A percentile compares a stretch with the other conserved stretches of the same genome.
phyloP scores from a whole-genome alignment of 139 green algal species.

The Astrephomene gubernaculifera region DNA sequence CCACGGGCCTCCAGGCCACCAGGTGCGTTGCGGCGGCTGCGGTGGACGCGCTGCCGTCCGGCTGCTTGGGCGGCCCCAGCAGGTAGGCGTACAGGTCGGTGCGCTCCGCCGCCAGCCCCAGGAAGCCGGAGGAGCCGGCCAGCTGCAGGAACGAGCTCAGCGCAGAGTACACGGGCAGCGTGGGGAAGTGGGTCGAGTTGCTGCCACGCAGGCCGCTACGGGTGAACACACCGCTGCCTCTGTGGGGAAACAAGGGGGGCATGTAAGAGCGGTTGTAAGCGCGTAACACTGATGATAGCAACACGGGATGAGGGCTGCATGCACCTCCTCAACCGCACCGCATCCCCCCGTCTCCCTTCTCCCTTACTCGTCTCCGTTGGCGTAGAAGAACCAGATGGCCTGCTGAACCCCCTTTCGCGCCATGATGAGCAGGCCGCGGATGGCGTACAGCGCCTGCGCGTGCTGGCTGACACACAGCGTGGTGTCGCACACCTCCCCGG shows the following conservation, averaged over 20 bases:
- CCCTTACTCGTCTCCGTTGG: constrained; percentile 22
- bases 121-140: constrained; percentile 23
- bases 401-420: constrained; percentile 42
- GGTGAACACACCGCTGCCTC: background rate
- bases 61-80: constrained; percentile 1
- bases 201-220: constrained; percentile 21
- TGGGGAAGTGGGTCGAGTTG: constrained; percentile 24
- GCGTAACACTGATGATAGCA: too few relatives aligned
- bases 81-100: constrained; percentile 33
- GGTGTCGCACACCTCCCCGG: constrained; percentile 35
- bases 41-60: background rate
- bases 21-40: constrained; percentile 33
- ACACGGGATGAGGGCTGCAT: too few relatives aligned
- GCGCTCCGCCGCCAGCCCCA: constrained; percentile 16
- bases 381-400: constrained; percentile 53
- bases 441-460: constrained; percentile 44
- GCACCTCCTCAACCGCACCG: too few relatives aligned
- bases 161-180: background rate
- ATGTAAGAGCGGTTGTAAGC: too few relatives aligned
- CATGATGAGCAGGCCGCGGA: constrained; percentile 40
- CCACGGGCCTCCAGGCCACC: constrained; percentile 37
- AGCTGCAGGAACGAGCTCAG: constrained; percentile 24
- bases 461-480: constrained; percentile 47
- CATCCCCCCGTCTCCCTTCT: too few relatives aligned
- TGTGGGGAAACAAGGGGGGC: background rate